Evolutionary conservation across 1,284 basidiomycete species (phyloP).

Genomic region (Volvariella volvacea): DNA sequence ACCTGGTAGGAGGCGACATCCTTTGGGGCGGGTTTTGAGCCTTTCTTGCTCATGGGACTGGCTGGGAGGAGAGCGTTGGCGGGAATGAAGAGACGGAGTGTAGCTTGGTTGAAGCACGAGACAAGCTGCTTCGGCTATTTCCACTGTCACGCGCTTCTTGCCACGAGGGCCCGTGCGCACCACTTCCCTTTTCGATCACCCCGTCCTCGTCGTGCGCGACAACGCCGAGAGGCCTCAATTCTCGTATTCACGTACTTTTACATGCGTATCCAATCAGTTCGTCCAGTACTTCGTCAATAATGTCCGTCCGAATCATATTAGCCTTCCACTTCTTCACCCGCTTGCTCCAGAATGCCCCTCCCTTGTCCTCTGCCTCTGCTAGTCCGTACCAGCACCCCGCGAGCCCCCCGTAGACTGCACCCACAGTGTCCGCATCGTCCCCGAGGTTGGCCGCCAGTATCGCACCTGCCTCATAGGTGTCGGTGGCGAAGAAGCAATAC

Average conservation of each 20-base stretch:
- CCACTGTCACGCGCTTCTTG: constrained; percentile 11
- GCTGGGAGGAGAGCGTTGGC: constrained; percentile 4
- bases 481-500: constrained; percentile 36
- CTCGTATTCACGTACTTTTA: background rate
- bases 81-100: constrained; percentile 5
- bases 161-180: constrained; percentile 13
- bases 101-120: constrained; percentile 19
- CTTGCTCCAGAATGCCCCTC: constrained; percentile 27
- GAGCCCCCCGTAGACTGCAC: constrained; percentile 34
- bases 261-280: constrained; percentile 22
- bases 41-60: constrained; percentile 51
- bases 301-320: constrained; percentile 20
- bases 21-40: constrained; percentile 34
- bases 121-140: constrained; percentile 14
- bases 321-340: constrained; percentile 28
- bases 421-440: constrained; percentile 35
- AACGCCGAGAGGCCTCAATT: background rate
- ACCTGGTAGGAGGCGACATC: constrained; percentile 29
- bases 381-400: constrained; percentile 34
- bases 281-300: constrained; percentile 30
- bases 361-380: constrained; percentile 12
- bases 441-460: constrained; percentile 36
- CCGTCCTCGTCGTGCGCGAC: too few relatives aligned
- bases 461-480: constrained; percentile 34
- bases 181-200: too few relatives aligned